Percentiles rank a stretch among this genome's conserved stretches.
Conservation (phyloP, 495 filamentous ascomycete genomes). For the Xylaria longipes region DNA sequence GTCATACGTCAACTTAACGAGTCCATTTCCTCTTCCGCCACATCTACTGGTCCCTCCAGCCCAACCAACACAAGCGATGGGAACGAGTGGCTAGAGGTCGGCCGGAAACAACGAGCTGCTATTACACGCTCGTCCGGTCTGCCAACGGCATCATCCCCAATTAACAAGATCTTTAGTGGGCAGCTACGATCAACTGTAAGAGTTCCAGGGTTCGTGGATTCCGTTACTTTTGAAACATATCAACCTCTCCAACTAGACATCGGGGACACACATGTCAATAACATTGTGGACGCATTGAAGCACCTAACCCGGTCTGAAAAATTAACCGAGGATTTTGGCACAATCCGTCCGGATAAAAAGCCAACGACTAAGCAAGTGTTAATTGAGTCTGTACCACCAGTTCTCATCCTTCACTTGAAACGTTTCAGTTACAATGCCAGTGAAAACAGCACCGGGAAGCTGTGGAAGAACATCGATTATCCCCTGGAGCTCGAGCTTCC, state of each 20-base stretch:
- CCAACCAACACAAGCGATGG: constrained; percentile 50
- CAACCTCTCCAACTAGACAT: constrained; percentile 96
- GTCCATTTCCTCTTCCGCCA: constrained; percentile 46
- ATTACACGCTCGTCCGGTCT: constrained; percentile 88
- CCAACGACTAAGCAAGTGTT: constrained; percentile 91
- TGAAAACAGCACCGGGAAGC: constrained; percentile 89
- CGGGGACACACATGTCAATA: constrained; percentile 79
- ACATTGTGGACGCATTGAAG: constrained; percentile 90
- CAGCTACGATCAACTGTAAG: constrained; percentile 88
- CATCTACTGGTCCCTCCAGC: constrained; percentile 46
- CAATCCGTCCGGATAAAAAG: constrained; percentile 75
- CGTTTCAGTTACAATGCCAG: constrained; percentile 93
- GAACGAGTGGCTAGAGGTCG: constrained; percentile 90
- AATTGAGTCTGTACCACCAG: constrained; percentile 90
- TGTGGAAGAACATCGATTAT: constrained; percentile 98
- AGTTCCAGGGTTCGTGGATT: constrained; percentile 85
- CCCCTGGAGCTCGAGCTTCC: constrained; percentile 94
- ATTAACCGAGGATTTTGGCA: constrained; percentile 86
- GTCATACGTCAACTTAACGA: constrained; percentile 65
- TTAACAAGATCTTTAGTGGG: constrained; percentile 94
- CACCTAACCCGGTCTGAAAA: constrained; percentile 82
- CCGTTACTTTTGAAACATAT: constrained; percentile 90
- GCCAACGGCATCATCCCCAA: constrained; percentile 73
- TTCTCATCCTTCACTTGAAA: constrained; percentile 94
- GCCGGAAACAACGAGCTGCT: constrained; percentile 84